These are phyloP conservation scores for Trichoderma gracile DNA, from an alignment of 2,329 filamentous ascomycete genomes.

Conservation along the genomic window DNA sequence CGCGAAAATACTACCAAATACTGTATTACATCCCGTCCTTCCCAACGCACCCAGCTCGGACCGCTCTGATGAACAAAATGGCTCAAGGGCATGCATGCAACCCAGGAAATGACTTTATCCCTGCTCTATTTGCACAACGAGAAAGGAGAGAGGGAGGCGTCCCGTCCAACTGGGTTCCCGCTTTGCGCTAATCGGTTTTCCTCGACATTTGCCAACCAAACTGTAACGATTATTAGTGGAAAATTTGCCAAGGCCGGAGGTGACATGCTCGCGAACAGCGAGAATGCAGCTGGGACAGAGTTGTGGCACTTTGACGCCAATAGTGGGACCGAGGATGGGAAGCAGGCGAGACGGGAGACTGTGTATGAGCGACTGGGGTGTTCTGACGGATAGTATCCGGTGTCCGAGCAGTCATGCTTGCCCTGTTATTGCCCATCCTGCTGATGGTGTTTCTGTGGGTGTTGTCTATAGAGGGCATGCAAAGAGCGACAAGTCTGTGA, in stretches of 20 bases:
- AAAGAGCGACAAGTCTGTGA: neutral
- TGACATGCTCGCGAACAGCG: slow-evolving; percentile 1
- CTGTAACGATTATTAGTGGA: neutral
- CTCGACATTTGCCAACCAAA: neutral
- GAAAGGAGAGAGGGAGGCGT: neutral
- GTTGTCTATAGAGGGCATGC: too few relatives aligned
- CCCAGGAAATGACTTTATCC: neutral
- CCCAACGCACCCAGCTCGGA: neutral
- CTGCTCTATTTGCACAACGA: neutral
- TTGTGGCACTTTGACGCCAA: neutral
- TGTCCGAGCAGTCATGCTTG: neutral
- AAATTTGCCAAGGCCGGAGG: slow-evolving; percentile 7
- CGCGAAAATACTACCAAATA: neutral
- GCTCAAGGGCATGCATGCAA: neutral
- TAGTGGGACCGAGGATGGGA: neutral
- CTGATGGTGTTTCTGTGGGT: too few relatives aligned
- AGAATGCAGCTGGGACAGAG: too few relatives aligned
- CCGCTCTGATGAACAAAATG: neutral
- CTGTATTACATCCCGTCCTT: neutral
- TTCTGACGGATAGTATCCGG: neutral
- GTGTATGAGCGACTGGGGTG: neutral
- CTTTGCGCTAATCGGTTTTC: slow-evolving; percentile 6
- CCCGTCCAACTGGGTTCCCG: neutral
- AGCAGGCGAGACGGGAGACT: neutral
- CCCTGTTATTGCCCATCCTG: too few relatives aligned